A percentile compares a stretch with the other conserved stretches of the same genome.
These are phyloP conservation scores for Cryptosporidium ryanae DNA, from an alignment of 169 alveolate genomes.

Conservation along the genomic window DNA sequence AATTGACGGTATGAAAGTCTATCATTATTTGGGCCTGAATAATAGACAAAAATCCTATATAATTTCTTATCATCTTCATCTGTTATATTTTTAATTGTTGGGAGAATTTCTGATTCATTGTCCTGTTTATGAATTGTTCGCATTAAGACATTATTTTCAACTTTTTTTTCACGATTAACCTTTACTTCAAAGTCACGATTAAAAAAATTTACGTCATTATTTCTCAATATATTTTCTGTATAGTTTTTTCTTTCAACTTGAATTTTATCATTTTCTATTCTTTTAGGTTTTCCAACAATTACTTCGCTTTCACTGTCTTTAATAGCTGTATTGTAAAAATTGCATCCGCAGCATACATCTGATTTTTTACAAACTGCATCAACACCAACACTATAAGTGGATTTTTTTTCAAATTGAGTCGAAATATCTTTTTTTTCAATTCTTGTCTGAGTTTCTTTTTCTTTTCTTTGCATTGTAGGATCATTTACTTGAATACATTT, in stretches of 20 bases:
- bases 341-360: constrained; percentile 47
- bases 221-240: neutral
- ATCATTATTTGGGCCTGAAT: constrained; percentile 50
- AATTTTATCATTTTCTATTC: neutral
- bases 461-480: constrained; percentile 64
- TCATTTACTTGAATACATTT: constrained; percentile 59
- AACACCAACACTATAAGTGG: constrained; percentile 15
- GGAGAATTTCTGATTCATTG: constrained; percentile 33
- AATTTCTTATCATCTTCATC: constrained; percentile 61
- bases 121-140: neutral
- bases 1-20: constrained; percentile 71
- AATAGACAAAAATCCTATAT: constrained; percentile 62
- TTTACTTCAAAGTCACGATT: neutral
- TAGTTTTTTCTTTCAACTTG: neutral
- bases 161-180: constrained; percentile 13
- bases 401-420: neutral
- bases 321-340: constrained; percentile 14
- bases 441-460: constrained; percentile 23
- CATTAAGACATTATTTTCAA: neutral
- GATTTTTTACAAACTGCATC: constrained; percentile 14
- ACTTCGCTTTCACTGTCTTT: neutral
- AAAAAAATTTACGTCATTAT: neutral
- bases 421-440: constrained; percentile 32
- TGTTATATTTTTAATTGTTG: constrained; percentile 36
- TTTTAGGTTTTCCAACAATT: constrained; percentile 11